phyloP scores from a whole-genome alignment of 805 yeast species.

The Schwanniomyces pseudopolymorphus region DNA sequence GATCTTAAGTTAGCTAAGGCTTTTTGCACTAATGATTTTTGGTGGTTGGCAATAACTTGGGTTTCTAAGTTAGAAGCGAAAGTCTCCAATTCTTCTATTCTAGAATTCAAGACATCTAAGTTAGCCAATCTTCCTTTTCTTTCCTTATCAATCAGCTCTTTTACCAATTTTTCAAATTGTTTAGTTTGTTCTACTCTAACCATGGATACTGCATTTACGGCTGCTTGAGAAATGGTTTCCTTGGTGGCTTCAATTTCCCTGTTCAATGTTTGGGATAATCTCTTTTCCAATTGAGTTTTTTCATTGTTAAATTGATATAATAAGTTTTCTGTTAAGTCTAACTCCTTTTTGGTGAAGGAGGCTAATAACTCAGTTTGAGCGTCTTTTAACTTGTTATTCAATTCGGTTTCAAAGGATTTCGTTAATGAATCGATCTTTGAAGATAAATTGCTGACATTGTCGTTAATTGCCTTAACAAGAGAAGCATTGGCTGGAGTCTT shows the following conservation, averaged over 20 bases:
- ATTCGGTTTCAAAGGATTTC: slow-evolving; percentile 34
- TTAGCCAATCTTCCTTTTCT: slow-evolving; percentile 77
- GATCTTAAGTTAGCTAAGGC: slow-evolving; percentile 34
- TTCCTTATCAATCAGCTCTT: slow-evolving; percentile 35
- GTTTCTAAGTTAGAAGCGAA: slow-evolving; percentile 46
- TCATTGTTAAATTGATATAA: slow-evolving; percentile 61
- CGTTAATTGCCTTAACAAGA: slow-evolving; percentile 32
- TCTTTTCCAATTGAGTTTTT: slow-evolving; percentile 57
- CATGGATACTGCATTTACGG: slow-evolving; percentile 68
- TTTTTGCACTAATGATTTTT: slow-evolving; percentile 30
- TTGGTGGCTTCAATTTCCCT: slow-evolving; percentile 69
- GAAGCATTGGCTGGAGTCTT: slow-evolving; percentile 23
- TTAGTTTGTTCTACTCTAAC: slow-evolving; percentile 68
- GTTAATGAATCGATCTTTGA: slow-evolving; percentile 32
- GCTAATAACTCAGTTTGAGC: slow-evolving; percentile 41
- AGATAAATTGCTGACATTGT: slow-evolving; percentile 30
- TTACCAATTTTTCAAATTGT: slow-evolving; percentile 36
- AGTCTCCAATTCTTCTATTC: slow-evolving; percentile 56
- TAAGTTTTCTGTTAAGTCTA: slow-evolving; percentile 57
- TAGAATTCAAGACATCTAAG: slow-evolving; percentile 56
- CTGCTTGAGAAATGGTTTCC: slow-evolving; percentile 64
- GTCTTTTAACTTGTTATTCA: slow-evolving; percentile 32
- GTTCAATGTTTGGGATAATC: slow-evolving; percentile 55
- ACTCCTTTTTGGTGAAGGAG: slow-evolving; percentile 47
- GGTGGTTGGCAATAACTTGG: slow-evolving; percentile 34